These are phyloP conservation scores for Styphnolobium japonicum DNA, from an alignment of 306 rosid genomes.

Conservation along the genomic window DNA sequence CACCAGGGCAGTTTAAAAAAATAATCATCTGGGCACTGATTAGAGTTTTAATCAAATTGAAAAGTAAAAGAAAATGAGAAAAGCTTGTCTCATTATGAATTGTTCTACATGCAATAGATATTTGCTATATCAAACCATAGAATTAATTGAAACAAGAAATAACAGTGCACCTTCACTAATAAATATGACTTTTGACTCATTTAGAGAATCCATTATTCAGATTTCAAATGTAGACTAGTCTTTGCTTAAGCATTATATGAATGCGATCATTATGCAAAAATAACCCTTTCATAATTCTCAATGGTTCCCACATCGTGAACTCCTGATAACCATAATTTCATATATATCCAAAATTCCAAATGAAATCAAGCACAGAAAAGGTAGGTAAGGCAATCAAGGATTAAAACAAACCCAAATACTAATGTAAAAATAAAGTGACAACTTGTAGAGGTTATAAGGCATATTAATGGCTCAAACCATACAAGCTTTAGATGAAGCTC, in stretches of 20 bases:
- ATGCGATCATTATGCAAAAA: background rate
- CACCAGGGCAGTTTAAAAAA: background rate
- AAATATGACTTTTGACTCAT: no score
- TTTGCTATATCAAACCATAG: background rate
- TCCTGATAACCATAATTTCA: background rate
- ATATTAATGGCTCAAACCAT: background rate
- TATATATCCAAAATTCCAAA: background rate
- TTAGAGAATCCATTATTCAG: background rate
- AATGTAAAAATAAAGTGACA: background rate
- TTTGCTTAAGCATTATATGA: background rate
- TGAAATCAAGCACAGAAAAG: background rate
- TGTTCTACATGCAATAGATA: background rate
- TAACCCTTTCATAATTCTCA: background rate
- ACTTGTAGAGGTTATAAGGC: background rate
- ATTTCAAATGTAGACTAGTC: background rate
- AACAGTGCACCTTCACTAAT: background rate
- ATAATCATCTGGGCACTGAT: background rate
- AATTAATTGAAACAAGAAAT: background rate
- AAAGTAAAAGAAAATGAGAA: background rate
- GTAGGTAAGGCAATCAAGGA: background rate
- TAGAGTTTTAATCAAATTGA: background rate
- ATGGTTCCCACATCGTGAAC: background rate
- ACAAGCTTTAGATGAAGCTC: background rate
- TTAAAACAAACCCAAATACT: background rate
- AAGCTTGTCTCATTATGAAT: background rate